Conservation (phyloP, 352 stramenopile genomes). For the Phytophthora pini region DNA sequence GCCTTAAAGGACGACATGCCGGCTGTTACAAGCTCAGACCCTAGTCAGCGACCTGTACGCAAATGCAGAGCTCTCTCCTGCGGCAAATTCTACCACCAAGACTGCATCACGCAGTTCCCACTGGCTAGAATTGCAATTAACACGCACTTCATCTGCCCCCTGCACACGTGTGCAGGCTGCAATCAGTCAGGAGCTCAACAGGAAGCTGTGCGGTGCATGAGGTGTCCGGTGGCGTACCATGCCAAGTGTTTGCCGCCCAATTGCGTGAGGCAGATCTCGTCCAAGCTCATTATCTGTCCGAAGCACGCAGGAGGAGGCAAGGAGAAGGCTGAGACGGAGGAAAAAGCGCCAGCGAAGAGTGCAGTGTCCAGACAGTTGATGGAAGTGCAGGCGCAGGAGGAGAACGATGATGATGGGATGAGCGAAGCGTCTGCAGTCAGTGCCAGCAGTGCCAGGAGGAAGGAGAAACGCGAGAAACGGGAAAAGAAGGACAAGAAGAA, state of each 20-base stretch:
- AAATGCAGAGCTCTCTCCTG: slow-evolving; percentile 86
- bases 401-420: slow-evolving; percentile 41
- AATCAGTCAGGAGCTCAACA: slow-evolving; percentile 81
- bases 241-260: slow-evolving; percentile 73
- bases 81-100: slow-evolving; percentile 86
- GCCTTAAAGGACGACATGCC: slow-evolving; percentile 21
- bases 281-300: slow-evolving; percentile 80
- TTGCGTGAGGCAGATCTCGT: slow-evolving; percentile 59
- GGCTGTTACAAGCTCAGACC: slow-evolving; percentile 4
- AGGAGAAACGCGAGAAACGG: slow-evolving; percentile 63
- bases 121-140: slow-evolving; percentile 78
- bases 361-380: slow-evolving; percentile 5
- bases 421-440: slow-evolving; percentile 50
- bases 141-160: slow-evolving; percentile 85
- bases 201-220: slow-evolving; percentile 80
- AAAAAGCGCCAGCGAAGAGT: background rate
- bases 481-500: slow-evolving; percentile 67
- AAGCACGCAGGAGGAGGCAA: slow-evolving; percentile 43
- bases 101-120: slow-evolving; percentile 82
- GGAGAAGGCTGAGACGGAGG: slow-evolving; percentile 4
- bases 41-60: slow-evolving; percentile 43
- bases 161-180: slow-evolving; percentile 83
- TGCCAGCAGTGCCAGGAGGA: slow-evolving; percentile 43
- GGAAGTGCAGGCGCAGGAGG: slow-evolving; percentile 23
- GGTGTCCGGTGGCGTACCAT: slow-evolving; percentile 84